These are phyloP conservation scores for Sanghuangporus baumii DNA, from an alignment of 1,284 basidiomycete species.

Conservation along the genomic window DNA sequence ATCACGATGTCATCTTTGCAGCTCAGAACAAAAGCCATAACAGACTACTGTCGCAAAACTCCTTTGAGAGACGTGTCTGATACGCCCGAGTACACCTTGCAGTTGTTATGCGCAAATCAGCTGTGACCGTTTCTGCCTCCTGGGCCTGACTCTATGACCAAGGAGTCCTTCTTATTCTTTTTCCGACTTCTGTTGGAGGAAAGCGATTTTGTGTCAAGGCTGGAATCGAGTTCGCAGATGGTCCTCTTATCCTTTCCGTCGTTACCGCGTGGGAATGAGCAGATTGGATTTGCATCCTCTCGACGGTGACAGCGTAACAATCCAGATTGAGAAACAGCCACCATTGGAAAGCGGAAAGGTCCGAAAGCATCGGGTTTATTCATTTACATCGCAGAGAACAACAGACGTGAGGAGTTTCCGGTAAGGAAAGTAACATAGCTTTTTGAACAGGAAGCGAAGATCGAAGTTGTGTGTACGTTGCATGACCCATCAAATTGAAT, in stretches of 20 bases:
- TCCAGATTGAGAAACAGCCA: slow-evolving; percentile 21
- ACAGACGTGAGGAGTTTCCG: neutral
- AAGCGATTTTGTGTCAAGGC: slow-evolving; percentile 22
- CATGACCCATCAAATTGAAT: slow-evolving; percentile 21
- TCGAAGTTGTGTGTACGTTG: slow-evolving; percentile 24
- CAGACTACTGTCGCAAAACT: slow-evolving; percentile 26
- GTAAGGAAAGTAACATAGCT: slow-evolving; percentile 25
- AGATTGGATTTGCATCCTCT: slow-evolving; percentile 24
- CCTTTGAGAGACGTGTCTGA: slow-evolving; percentile 20
- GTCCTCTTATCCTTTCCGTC: slow-evolving; percentile 21
- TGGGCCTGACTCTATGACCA: slow-evolving; percentile 26
- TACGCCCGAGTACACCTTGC: slow-evolving; percentile 18
- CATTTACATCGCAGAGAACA: slow-evolving; percentile 21
- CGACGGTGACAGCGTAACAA: slow-evolving; percentile 18
- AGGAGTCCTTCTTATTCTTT: slow-evolving; percentile 23
- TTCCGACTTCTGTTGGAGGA: slow-evolving; percentile 11
- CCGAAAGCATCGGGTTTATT: slow-evolving; percentile 18
- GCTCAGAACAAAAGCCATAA: slow-evolving; percentile 8
- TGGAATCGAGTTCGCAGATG: slow-evolving; percentile 24
- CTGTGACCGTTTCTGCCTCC: slow-evolving; percentile 21
- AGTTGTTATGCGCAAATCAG: slow-evolving; percentile 20
- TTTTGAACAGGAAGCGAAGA: slow-evolving; percentile 18
- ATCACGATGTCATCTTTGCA: neutral
- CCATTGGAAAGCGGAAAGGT: slow-evolving; percentile 15
- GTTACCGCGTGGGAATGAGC: slow-evolving; percentile 22